phyloP scores from a whole-genome alignment of 345 rosid genomes.

The Populus tremula region DNA sequence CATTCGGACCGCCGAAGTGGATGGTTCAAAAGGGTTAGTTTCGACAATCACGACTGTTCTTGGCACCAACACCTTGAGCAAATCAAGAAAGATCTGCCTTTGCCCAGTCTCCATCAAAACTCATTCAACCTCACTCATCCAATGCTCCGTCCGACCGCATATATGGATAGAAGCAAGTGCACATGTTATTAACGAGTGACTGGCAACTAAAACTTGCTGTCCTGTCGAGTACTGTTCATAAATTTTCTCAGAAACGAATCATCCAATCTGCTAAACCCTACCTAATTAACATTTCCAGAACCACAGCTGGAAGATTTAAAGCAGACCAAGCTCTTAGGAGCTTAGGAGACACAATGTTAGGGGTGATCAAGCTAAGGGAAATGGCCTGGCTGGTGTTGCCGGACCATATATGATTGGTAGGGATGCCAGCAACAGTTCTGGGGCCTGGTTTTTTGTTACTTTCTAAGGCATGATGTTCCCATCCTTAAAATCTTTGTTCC shows the following conservation, averaged over 20 bases:
- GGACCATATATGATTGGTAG: not conserved
- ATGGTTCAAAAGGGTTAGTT: no score
- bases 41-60: no score
- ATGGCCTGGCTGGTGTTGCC: not conserved
- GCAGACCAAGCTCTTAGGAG: not conserved
- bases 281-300: not conserved
- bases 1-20: no score
- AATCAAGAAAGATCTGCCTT: no score
- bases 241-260: not conserved
- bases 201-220: not conserved
- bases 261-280: not conserved
- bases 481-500: not conserved
- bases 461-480: not conserved
- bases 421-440: not conserved
- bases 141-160: no score
- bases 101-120: no score
- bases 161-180: no score
- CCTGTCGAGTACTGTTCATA: not conserved
- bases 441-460: not conserved
- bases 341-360: not conserved
- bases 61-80: no score
- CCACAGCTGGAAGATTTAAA: conserved; percentile 16
- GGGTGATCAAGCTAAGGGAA: not conserved
- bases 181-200: no score
- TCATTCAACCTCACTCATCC: no score